Conservation (phyloP, 306 rosid genomes). For the Dryas alaskensis region DNA sequence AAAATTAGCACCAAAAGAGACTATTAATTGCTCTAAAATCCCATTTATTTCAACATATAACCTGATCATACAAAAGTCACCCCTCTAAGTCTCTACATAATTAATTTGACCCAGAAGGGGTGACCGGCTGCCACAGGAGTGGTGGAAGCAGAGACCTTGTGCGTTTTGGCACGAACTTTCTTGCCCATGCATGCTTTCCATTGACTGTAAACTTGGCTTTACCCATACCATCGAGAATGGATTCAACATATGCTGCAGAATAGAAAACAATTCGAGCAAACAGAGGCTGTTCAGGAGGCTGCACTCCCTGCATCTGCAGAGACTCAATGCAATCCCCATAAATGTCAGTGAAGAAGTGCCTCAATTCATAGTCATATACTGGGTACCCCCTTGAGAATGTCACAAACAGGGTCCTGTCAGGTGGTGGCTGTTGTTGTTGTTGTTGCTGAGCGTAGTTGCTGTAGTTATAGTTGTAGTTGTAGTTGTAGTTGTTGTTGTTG, state of each 20-base stretch:
- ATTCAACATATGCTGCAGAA: constrained; percentile 28
- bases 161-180: constrained; percentile 58
- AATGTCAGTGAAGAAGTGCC: constrained; percentile 30
- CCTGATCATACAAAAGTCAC: neutral
- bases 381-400: constrained; percentile 74
- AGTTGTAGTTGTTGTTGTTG: neutral
- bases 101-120: constrained; percentile 1
- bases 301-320: constrained; percentile 59
- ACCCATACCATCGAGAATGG: constrained; percentile 40
- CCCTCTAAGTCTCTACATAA: neutral
- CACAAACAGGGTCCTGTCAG: constrained; percentile 67
- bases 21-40: neutral
- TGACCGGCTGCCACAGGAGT: neutral
- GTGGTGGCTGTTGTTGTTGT: constrained; percentile 11
- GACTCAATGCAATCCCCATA: constrained; percentile 65
- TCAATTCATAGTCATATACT: constrained; percentile 54
- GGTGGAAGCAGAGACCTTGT: neutral
- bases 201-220: constrained; percentile 61
- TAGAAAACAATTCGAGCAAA: constrained; percentile 61
- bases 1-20: neutral
- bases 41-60: neutral
- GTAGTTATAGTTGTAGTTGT: neutral
- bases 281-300: constrained; percentile 41
- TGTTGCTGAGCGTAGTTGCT: neutral
- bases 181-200: constrained; percentile 75